These are phyloP conservation scores for Pseudocercospora macadamiae DNA, from an alignment of 2,329 filamentous ascomycete genomes.

Conservation along the genomic window DNA sequence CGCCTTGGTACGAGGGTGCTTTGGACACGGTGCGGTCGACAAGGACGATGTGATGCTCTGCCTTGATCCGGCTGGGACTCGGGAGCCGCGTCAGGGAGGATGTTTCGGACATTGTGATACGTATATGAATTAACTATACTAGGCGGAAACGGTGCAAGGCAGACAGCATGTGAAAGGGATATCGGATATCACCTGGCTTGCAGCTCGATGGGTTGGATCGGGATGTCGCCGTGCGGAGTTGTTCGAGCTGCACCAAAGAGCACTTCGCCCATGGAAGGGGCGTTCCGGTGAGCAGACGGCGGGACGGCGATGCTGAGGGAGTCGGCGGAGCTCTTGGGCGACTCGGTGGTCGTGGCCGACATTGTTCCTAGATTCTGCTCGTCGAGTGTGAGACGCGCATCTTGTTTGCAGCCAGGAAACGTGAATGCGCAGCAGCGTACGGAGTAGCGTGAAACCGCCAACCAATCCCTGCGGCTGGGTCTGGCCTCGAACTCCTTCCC, in stretches of 20 bases:
- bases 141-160: no score
- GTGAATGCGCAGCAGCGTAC: background rate
- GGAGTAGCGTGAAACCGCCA: background rate
- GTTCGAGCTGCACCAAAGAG: conserved; percentile 23
- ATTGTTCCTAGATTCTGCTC: background rate
- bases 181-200: conserved; percentile 31
- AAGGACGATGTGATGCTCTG: conserved; percentile 67
- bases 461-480: background rate
- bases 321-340: conserved; percentile 10
- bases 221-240: conserved; percentile 17
- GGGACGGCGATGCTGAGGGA: conserved; percentile 9
- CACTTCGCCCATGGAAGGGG: conserved; percentile 16
- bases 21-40: conserved; percentile 56
- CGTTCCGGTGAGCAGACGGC: conserved; percentile 10
- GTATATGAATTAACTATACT: conserved; percentile 7
- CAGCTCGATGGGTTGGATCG: conserved; percentile 25
- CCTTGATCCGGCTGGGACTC: conserved; percentile 29
- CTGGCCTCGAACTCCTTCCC: background rate
- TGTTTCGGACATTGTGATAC: conserved; percentile 31
- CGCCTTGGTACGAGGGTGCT: conserved; percentile 17
- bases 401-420: background rate
- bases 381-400: conserved; percentile 1
- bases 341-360: background rate
- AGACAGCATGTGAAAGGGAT: conserved; percentile 11
- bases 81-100: conserved; percentile 30